Evolutionary conservation across 257 asterid species (phyloP).

Genomic region (Parsonsia alboflavescens): DNA sequence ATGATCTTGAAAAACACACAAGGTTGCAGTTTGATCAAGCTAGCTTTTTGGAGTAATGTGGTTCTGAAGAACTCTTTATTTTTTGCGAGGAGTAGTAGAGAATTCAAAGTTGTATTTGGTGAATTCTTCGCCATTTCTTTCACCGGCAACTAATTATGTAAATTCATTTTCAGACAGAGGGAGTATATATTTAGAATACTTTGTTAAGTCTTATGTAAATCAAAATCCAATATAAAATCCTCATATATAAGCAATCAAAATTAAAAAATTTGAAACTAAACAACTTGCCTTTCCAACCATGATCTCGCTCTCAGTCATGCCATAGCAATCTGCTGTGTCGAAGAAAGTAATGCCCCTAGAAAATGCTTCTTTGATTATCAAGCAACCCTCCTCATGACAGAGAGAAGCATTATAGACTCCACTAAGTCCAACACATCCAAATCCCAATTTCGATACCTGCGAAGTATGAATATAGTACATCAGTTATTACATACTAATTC

Average conservation of each 20-base stretch:
- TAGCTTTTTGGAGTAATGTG: too few species aligned
- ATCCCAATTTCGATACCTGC: slow-evolving; percentile 47
- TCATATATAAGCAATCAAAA: not conserved
- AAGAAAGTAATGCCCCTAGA: slow-evolving; percentile 43
- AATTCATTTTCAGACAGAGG: too few species aligned
- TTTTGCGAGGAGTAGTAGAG: slow-evolving; percentile 39
- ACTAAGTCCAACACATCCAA: slow-evolving; percentile 52
- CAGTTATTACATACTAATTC: not conserved
- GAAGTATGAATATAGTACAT: not conserved
- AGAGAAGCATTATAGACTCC: slow-evolving; percentile 45
- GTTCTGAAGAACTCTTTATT: not conserved
- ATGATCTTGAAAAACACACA: too few species aligned
- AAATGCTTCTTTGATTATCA: slow-evolving; percentile 37
- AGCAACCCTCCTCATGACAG: slow-evolving; percentile 41
- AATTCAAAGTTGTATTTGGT: slow-evolving; percentile 17
- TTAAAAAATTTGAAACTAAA: not conserved
- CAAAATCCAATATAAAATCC: too few species aligned
- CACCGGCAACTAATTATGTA: slow-evolving; percentile 44
- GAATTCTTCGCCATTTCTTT: slow-evolving; percentile 18
- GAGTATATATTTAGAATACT: too few species aligned
- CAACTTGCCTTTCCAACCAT: slow-evolving; percentile 48
- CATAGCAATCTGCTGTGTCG: slow-evolving; percentile 47
- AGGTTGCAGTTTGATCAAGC: too few species aligned
- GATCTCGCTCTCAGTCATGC: slow-evolving; percentile 37
- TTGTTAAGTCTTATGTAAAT: not conserved